phyloP scores from a whole-genome alignment of 2,329 filamentous ascomycete species.

The Ophiocordyceps sinensis region DNA sequence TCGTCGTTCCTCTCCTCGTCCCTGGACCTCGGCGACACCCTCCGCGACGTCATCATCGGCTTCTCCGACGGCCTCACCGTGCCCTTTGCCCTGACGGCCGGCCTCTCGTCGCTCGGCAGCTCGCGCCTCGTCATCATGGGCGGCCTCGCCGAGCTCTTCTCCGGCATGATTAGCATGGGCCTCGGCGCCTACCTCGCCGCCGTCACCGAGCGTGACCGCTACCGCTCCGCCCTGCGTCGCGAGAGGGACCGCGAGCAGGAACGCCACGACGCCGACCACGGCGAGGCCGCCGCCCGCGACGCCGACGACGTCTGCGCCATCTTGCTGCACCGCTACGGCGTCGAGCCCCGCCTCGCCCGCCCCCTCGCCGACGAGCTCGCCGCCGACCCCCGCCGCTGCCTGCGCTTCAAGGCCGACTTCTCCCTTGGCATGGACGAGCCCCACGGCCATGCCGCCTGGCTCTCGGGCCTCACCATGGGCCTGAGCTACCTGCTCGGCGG shows the following conservation, averaged over 20 bases:
- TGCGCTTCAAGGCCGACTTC: conserved; percentile 47
- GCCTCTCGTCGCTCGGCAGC: conserved; percentile 50
- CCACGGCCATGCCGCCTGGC: conserved; percentile 27
- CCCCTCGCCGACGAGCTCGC: conserved; percentile 35
- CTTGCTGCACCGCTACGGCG: conserved; percentile 34
- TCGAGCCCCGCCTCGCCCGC: conserved; percentile 26
- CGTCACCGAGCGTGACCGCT: conserved; percentile 37
- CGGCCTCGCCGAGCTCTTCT: conserved; percentile 60
- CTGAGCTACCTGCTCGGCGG: conserved; percentile 57
- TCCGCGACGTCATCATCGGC: conserved; percentile 57
- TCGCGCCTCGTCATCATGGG: conserved; percentile 55
- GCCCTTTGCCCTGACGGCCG: conserved; percentile 65
- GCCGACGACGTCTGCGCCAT: conserved; percentile 30
- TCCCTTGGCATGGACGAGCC: conserved; percentile 33
- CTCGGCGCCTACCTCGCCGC: conserved; percentile 60
- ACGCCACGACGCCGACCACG: conserved; percentile 22
- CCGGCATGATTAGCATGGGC: conserved; percentile 65
- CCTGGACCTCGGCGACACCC: conserved; percentile 24
- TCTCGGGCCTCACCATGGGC: conserved; percentile 51
- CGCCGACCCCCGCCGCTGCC: conserved; percentile 31
- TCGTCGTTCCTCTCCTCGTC: conserved; percentile 9
- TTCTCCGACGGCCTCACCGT: conserved; percentile 69
- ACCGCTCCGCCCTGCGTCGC: conserved; percentile 34
- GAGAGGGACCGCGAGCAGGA: too few relatives aligned
- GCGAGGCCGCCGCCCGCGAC: conserved; percentile 27